phyloP scores from a whole-genome alignment of 2,329 filamentous ascomycete species.

The Clarireedia paspali region DNA sequence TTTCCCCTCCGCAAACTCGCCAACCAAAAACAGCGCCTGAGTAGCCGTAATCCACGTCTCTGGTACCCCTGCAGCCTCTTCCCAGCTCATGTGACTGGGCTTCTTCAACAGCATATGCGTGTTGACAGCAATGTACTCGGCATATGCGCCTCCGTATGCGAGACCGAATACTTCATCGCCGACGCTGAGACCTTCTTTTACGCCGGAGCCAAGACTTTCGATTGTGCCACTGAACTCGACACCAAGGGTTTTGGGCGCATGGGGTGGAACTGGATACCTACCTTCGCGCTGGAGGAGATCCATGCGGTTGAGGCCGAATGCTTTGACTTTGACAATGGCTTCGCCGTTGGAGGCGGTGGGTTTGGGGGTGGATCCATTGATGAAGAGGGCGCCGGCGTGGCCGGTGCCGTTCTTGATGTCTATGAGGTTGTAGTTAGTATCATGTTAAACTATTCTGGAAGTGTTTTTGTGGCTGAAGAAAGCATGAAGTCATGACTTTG shows the following conservation, averaged over 20 bases:
- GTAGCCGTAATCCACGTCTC: constrained; percentile 91
- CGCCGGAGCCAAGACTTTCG: constrained; percentile 41
- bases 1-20: constrained; percentile 62
- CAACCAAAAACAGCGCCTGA: constrained; percentile 79
- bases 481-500: background rate
- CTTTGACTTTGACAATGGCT: constrained; percentile 74
- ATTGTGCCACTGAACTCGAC: constrained; percentile 72
- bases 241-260: constrained; percentile 62
- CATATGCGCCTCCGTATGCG: constrained; percentile 85
- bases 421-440: constrained; percentile 6
- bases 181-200: constrained; percentile 51
- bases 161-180: constrained; percentile 86
- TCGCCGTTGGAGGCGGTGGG: constrained; percentile 49
- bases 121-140: constrained; percentile 72
- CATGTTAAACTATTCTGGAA: background rate
- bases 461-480: background rate
- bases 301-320: constrained; percentile 84
- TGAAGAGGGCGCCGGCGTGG: constrained; percentile 43
- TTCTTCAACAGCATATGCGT: constrained; percentile 79
- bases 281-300: constrained; percentile 71
- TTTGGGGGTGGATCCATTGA: constrained; percentile 45
- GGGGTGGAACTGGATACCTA: constrained; percentile 62
- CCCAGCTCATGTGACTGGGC: constrained; percentile 63
- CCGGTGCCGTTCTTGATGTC: constrained; percentile 49
- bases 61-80: constrained; percentile 72